A percentile compares a stretch with the other conserved stretches of the same genome.
phyloP scores from a whole-genome alignment of 1,139 yeast genomes.

The Protomyces inouyei region DNA sequence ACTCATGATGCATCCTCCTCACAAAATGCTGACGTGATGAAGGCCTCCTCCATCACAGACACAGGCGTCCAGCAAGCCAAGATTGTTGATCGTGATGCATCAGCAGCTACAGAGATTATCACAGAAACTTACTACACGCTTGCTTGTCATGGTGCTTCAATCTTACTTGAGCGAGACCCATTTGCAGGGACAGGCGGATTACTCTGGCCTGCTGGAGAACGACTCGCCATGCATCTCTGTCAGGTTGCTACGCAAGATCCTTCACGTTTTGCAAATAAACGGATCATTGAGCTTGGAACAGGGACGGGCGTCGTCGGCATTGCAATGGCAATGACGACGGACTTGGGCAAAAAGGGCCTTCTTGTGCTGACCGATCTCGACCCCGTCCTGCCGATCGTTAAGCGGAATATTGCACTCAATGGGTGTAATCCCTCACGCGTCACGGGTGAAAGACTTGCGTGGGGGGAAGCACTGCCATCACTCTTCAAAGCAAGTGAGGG shows the following conservation, averaged over 20 bases:
- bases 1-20: no score
- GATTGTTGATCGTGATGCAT: neutral
- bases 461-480: neutral
- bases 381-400: constrained; percentile 4
- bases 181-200: constrained; percentile 22
- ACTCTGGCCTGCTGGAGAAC: constrained; percentile 22
- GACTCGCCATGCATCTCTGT: constrained; percentile 9
- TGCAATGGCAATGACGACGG: neutral
- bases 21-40: neutral
- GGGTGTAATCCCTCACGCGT: neutral
- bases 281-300: constrained; percentile 14
- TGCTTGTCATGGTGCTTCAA: neutral
- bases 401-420: constrained; percentile 7
- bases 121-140: neutral
- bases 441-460: neutral
- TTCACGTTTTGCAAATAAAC: neutral
- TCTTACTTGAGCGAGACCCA: constrained; percentile 4
- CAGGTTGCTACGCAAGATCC: neutral
- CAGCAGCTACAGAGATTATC: neutral
- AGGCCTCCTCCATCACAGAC: neutral
- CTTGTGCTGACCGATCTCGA: constrained; percentile 7
- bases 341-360: neutral
- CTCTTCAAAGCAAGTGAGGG: neutral
- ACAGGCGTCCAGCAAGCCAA: neutral
- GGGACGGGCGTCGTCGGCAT: constrained; percentile 23